Conservation (phyloP, 495 filamentous ascomycete genomes). For the Pyrenula massariospora region DNA sequence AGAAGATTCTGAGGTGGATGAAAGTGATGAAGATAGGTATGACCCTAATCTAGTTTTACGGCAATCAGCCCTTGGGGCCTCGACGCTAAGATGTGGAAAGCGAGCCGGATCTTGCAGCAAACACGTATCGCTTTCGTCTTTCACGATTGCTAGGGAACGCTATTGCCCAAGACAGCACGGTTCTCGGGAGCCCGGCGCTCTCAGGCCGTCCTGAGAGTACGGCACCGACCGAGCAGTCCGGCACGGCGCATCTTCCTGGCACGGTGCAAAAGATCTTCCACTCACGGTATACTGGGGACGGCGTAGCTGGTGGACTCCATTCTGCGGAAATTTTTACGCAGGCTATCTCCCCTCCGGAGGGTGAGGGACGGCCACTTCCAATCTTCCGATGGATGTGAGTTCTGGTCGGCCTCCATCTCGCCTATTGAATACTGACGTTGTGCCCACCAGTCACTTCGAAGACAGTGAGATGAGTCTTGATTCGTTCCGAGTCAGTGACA, state of each 20-base stretch:
- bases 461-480: conserved; percentile 17
- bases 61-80: background rate
- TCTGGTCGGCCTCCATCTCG: background rate
- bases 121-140: background rate
- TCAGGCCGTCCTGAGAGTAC: background rate
- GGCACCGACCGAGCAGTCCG: background rate
- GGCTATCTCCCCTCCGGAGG: conserved; percentile 1
- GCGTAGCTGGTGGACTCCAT: conserved; percentile 11
- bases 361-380: conserved; percentile 4
- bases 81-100: background rate
- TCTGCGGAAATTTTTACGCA: conserved; percentile 10
- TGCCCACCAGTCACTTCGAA: conserved; percentile 11
- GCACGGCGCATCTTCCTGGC: background rate
- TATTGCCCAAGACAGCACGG: background rate
- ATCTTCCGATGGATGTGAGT: conserved; percentile 22
- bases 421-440: background rate
- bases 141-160: background rate
- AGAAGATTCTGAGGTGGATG: background rate
- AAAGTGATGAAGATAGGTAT: background rate
- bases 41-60: background rate
- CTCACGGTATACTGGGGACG: conserved; percentile 17
- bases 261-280: conserved; percentile 4
- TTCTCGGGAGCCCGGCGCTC: background rate
- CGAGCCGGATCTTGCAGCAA: background rate
- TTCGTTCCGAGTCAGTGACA: conserved; percentile 7